A percentile compares a stretch with the other conserved stretches of the same genome.
phyloP scores from a whole-genome alignment of 139 green algal genomes.

The Coelastrella sp. region DNA sequence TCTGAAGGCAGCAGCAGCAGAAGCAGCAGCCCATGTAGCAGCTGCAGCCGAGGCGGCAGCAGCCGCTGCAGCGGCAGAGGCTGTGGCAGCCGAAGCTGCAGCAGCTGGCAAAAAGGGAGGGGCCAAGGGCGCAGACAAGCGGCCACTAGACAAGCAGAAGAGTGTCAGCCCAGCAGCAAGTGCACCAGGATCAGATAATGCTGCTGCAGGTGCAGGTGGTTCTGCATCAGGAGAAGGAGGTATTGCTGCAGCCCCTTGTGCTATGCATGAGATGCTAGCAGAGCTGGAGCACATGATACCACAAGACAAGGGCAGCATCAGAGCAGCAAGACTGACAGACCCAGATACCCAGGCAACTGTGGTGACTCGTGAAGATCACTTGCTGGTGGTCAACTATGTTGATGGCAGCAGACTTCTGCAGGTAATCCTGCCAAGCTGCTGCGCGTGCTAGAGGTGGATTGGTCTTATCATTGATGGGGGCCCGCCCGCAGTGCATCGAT shows the following conservation, averaged over 20 bases:
- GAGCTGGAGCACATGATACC: neutral
- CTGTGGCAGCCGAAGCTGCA: slow-evolving; percentile 8
- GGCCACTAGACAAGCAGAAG: slow-evolving; percentile 13
- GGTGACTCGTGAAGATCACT: slow-evolving; percentile 17
- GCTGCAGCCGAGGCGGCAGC: slow-evolving; percentile 16
- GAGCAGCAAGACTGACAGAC: slow-evolving; percentile 12
- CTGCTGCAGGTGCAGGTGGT: neutral
- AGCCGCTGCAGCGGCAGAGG: slow-evolving; percentile 12
- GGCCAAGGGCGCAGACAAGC: slow-evolving; percentile 9
- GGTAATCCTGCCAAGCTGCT: neutral
- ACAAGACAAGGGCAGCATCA: neutral
- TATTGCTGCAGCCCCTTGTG: neutral
- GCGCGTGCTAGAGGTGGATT: too few relatives aligned
- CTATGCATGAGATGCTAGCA: neutral
- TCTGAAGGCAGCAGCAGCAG: neutral
- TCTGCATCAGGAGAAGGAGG: neutral
- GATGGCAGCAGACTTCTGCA: slow-evolving; percentile 33
- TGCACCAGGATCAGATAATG: neutral
- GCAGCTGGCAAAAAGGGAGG: slow-evolving; percentile 5
- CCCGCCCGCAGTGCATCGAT: too few relatives aligned
- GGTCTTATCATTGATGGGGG: too few relatives aligned
- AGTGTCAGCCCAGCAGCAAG: neutral
- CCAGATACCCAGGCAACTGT: slow-evolving; percentile 36
- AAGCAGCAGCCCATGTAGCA: neutral
- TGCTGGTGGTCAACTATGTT: slow-evolving; percentile 30